A percentile compares a stretch with the other conserved stretches of the same genome.
Evolutionary conservation across 1,139 yeast species (phyloP).

Genomic region (Pichia sorboxylosa): DNA sequence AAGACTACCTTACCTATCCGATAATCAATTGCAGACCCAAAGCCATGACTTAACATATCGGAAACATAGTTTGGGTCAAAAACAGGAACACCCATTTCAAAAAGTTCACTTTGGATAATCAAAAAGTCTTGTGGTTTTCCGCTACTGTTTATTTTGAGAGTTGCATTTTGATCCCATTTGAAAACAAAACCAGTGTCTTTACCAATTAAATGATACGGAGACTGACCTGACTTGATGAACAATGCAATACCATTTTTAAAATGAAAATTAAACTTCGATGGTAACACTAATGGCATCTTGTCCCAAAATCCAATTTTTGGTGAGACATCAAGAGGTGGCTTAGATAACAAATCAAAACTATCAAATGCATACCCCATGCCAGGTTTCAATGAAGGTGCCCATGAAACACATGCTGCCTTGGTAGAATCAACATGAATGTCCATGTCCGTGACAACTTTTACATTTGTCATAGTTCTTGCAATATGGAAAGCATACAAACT

Average conservation of each 20-base stretch:
- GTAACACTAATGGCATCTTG: slow-evolving; percentile 37
- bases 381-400: slow-evolving; percentile 48
- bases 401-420: slow-evolving; percentile 36
- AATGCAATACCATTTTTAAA: slow-evolving; percentile 34
- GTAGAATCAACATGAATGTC: slow-evolving; percentile 29
- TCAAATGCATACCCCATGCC: slow-evolving; percentile 44
- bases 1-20: slow-evolving; percentile 38
- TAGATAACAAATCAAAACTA: slow-evolving; percentile 44
- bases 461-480: slow-evolving; percentile 39
- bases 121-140: slow-evolving; percentile 31
- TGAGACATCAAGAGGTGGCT: slow-evolving; percentile 49
- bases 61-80: slow-evolving; percentile 27
- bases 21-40: slow-evolving; percentile 24
- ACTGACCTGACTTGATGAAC: slow-evolving; percentile 38
- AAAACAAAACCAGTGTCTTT: slow-evolving; percentile 41
- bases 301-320: slow-evolving; percentile 50
- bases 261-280: slow-evolving; percentile 31
- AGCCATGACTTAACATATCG: slow-evolving; percentile 26
- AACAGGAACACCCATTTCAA: slow-evolving; percentile 40
- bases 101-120: slow-evolving; percentile 36
- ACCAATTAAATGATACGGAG: slow-evolving; percentile 39
- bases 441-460: slow-evolving; percentile 38
- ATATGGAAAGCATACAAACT: slow-evolving; percentile 31
- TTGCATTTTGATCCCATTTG: slow-evolving; percentile 40
- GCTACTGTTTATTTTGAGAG: slow-evolving; percentile 32